Evolutionary conservation across 257 asterid genomes (phyloP), one percentile per base, ranked within the genome.

Genomic region (Solanum bukasovii): DNA sequence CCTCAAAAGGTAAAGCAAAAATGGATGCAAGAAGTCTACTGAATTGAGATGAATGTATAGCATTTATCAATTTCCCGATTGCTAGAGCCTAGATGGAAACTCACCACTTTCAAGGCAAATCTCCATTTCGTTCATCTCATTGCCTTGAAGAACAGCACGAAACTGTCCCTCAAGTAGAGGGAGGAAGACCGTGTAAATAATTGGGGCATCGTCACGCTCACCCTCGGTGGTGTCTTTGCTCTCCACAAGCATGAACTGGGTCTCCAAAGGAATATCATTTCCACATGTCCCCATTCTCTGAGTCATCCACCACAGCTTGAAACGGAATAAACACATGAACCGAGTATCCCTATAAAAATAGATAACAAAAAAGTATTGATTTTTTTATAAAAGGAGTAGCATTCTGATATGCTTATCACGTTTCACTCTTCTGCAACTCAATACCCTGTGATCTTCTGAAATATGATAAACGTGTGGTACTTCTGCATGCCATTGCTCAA

Each of bases 291-390:
- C 99, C 98, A 96, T 95, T 88, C 98, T 90, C 68, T 97, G 99
- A 87, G 99, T 97, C 99, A 97, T 97, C 99, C 99, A 97, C 99
- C 99, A 97, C 27, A 97, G 95, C 94, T 97, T 97, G 93, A 97
- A 97, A 56, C 99, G 99, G 91, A 97, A 97, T 49, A 93, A 92
- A 93, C 99, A 96, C 98, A 96, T 89, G 92, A 97, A 97, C 21
- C 96, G 98, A 44, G 94, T 95, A 68, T 85, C 98, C 95, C 99
- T 96, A 84, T n/a, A 42, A 78, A 87, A 89, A 8, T 49, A 89
- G 33, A 79, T 35, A 89, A 13, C 38, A 65, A 52, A 85, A 42
- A 35, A 49, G 25, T 61, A 73, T 49, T 49, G 33, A 89, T 67
- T 79, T 42, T 46, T 63, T 16, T 29, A 35, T 77, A 37, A 44